Evolutionary conservation across 352 stramenopile genomes (phyloP).

Genomic region (Phytophthora constricta): DNA sequence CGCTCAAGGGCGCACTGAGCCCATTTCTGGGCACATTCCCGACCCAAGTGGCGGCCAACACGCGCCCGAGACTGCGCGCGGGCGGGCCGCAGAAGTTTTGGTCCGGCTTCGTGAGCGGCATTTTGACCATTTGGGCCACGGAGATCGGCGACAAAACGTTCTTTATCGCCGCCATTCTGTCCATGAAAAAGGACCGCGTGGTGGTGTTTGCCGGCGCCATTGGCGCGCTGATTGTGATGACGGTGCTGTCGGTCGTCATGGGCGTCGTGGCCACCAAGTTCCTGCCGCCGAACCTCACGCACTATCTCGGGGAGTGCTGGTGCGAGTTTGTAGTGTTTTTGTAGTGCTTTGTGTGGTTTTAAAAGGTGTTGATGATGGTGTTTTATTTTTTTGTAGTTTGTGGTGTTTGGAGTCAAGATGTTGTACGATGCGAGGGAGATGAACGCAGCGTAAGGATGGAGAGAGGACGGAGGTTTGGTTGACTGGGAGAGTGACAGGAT

Average conservation of each 20-base stretch:
- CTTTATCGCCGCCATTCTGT: conserved; percentile 98
- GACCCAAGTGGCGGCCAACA: conserved; percentile 17
- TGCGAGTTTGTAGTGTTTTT: conserved; percentile 35
- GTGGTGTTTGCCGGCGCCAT: conserved; percentile 97
- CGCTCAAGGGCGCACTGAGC: conserved; percentile 56
- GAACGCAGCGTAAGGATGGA: conserved; percentile 67
- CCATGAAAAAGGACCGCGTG: conserved; percentile 95
- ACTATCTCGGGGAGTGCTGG: conserved; percentile 94
- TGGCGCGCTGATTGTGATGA: conserved; percentile 97
- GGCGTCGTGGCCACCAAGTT: conserved; percentile 96
- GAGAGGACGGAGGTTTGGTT: neutral
- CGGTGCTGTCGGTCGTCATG: conserved; percentile 97
- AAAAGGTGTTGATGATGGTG: conserved; percentile 1
- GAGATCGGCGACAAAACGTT: conserved; percentile 99
- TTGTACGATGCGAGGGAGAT: conserved; percentile 88
- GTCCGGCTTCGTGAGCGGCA: conserved; percentile 87
- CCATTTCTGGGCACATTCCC: conserved; percentile 51
- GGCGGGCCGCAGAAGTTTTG: conserved; percentile 79
- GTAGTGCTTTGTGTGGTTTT: neutral
- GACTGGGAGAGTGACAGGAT: neutral
- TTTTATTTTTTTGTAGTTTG: conserved; percentile 78
- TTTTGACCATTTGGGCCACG: conserved; percentile 97
- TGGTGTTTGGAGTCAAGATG: conserved; percentile 97
- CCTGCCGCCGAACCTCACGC: conserved; percentile 93
- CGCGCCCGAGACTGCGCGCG: conserved; percentile 40